Evolutionary conservation across 169 alveolate species (phyloP).

Genomic region (Plasmodium cynomolgi): DNA sequence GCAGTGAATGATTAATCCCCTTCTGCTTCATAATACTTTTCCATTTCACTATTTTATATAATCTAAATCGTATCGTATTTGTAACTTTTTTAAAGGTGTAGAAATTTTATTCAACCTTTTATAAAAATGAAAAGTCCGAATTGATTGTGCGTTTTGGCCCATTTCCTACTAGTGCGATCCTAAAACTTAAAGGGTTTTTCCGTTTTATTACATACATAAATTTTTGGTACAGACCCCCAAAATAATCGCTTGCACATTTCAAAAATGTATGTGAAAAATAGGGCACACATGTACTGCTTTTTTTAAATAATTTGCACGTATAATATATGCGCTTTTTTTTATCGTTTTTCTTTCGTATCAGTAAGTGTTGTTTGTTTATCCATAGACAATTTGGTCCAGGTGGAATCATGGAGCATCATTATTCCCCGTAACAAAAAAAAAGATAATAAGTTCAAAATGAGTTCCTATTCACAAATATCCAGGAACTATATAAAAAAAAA

Average conservation of each 20-base stretch:
- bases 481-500: not conserved
- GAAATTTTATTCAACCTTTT: not conserved
- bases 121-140: not conserved
- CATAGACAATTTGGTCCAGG: not conserved
- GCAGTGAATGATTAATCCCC: not conserved
- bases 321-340: not conserved
- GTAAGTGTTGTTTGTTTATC: not conserved
- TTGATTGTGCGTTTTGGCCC: not conserved
- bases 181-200: not conserved
- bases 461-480: not conserved
- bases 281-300: not conserved
- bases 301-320: not conserved
- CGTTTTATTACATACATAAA: not conserved
- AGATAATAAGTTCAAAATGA: not conserved
- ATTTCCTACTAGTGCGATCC: not conserved
- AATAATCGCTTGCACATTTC: not conserved
- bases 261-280: not conserved
- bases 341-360: not conserved
- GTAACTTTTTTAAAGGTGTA: not conserved
- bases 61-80: not conserved
- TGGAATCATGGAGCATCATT: not conserved
- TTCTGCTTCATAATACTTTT: not conserved
- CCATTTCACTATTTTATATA: not conserved
- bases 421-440: not conserved
- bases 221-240: not conserved